phyloP scores from a whole-genome alignment of 2,329 filamentous ascomycete species.

The Gliomastix tumulicola region DNA sequence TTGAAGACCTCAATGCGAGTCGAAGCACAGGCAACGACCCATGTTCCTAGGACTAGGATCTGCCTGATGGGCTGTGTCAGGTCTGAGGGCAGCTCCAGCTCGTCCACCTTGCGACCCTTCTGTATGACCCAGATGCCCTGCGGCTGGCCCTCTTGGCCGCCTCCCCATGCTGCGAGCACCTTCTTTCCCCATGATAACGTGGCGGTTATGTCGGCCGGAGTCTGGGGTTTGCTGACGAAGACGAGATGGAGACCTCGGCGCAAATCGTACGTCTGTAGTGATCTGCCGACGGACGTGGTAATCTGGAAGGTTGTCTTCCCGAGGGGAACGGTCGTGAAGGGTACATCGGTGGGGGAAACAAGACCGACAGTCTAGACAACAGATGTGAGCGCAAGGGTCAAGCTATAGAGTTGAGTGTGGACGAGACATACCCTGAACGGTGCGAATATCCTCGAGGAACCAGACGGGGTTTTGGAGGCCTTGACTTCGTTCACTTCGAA shows the following conservation, averaged over 20 bases:
- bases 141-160: constrained; percentile 37
- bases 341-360: constrained; percentile 83
- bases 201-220: constrained; percentile 77
- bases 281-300: constrained; percentile 86
- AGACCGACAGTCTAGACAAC: constrained; percentile 75
- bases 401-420: background rate
- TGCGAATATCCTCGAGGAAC: constrained; percentile 78
- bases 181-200: constrained; percentile 82
- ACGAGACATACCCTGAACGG: constrained; percentile 70
- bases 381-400: no score
- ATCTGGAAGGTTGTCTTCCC: constrained; percentile 97
- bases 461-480: constrained; percentile 26
- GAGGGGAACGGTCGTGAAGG: constrained; percentile 81
- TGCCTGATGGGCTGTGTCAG: constrained; percentile 66
- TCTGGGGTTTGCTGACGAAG: constrained; percentile 89
- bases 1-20: constrained; percentile 88
- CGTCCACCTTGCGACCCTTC: constrained; percentile 75
- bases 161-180: constrained; percentile 86
- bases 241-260: constrained; percentile 84
- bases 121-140: constrained; percentile 88
- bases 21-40: constrained; percentile 75
- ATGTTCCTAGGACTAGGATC: constrained; percentile 79
- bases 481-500: no score
- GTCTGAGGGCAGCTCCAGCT: constrained; percentile 62
- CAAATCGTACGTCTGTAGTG: constrained; percentile 92